Evolutionary conservation across 192 early-diverging fungal genomes (phyloP).

Genomic region (Polychytrium aggregatum): DNA sequence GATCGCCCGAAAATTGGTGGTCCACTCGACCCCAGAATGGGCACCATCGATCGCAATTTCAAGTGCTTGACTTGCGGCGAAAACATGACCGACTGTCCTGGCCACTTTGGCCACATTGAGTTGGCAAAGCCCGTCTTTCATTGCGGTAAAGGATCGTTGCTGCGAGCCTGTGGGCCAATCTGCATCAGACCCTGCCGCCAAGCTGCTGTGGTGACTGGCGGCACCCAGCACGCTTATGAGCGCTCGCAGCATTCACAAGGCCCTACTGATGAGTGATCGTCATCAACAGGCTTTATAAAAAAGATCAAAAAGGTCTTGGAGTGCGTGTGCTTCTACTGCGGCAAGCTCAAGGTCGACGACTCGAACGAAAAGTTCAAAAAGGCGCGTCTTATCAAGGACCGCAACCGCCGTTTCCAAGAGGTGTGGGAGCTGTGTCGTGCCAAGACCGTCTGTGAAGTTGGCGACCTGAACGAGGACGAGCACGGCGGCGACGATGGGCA

Average conservation of each 20-base stretch:
- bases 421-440: constrained; percentile 83
- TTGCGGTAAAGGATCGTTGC: constrained; percentile 56
- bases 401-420: constrained; percentile 51
- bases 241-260: too few relatives aligned
- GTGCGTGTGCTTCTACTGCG: constrained; percentile 90
- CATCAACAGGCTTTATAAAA: constrained; percentile 66
- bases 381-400: constrained; percentile 20
- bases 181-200: too few relatives aligned
- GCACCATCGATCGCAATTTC: constrained; percentile 94
- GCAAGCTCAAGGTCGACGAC: constrained; percentile 80
- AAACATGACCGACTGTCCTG: constrained; percentile 89
- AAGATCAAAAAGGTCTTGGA: constrained; percentile 96
- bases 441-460: constrained; percentile 70
- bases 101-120: constrained; percentile 97
- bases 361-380: constrained; percentile 36
- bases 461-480: constrained; percentile 51
- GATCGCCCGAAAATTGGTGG: constrained; percentile 79
- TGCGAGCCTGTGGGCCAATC: too few relatives aligned
- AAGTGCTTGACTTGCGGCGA: constrained; percentile 94
- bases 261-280: too few relatives aligned
- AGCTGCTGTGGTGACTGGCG: too few relatives aligned
- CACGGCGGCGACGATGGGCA: constrained; percentile 7
- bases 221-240: too few relatives aligned
- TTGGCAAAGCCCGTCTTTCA: constrained; percentile 93
- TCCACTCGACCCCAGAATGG: constrained; percentile 86